Base-by-base conservation (phyloP, 1,284 basidiomycete genomes). In the Tilletia setariae region DNA sequence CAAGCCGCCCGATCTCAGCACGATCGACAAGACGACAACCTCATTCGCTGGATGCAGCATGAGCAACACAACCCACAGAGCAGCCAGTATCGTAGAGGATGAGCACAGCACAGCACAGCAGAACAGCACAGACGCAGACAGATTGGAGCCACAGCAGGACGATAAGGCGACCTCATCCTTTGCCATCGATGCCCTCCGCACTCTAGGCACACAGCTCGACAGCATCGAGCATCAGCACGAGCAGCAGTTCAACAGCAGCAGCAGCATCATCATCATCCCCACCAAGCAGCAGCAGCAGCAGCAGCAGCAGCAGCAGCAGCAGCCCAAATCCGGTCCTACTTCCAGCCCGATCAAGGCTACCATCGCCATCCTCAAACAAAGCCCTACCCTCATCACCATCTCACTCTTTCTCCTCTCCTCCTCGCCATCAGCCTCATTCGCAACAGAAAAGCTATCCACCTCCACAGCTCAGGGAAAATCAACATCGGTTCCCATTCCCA, bases 251-350 rank as follows among this genome's bases (percentile, higher is more conserved):
- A 3, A 11, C n/a, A 28, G 53, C n/a, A 59, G 16, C 28, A 61
- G 4, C 56, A 61, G 13, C 30, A 30, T 21, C 9, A 61, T 9
- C 2, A 40, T 16, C 32, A 30, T 61, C 56, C 56, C 35, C 28
- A 30, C 32, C 56, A 61, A 74, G 74, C 74, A 73, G 44, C 77
- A 76, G 77, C 75, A 74, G 1, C 32, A 21, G 32, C 47, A 28
- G 28, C 63, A 67, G 62, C 43, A 61, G 15, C 25, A 19, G 35
- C 23, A 23, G 6, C 23, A 56, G 61, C 25, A 59, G 28, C 44
- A 44, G 13, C 16, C 23, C 43, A 25, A 62, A 28, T 7, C 35
- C 21, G 8, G n/a, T 25, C 21, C 21, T 8, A 30, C n/a, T 44
- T 7, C 28, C 8, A 40, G 35, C 35, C 35, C 35, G 6, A 40